Evolutionary conservation across 1,284 basidiomycete genomes (phyloP).

Genomic region (Ustilago trichophora): DNA sequence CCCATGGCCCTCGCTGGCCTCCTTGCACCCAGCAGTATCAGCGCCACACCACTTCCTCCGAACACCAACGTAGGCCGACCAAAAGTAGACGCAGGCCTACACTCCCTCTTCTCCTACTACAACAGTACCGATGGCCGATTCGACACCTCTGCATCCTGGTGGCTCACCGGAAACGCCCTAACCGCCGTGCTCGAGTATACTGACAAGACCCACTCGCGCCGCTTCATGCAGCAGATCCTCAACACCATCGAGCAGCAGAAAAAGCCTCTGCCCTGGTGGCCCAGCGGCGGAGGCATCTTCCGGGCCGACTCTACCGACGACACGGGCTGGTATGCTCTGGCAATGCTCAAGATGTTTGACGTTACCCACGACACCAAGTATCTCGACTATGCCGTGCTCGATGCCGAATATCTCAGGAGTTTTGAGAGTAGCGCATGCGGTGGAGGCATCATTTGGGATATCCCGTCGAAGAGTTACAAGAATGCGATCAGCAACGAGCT

Average conservation of each 20-base stretch:
- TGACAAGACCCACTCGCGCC: not conserved
- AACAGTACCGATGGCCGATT: constrained; percentile 17
- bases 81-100: constrained; percentile 9
- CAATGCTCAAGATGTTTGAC: constrained; percentile 17
- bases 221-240: constrained; percentile 10
- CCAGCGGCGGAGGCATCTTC: constrained; percentile 14
- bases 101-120: constrained; percentile 14
- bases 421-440: constrained; percentile 8
- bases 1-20: too few species aligned
- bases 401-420: constrained; percentile 16
- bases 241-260: constrained; percentile 15
- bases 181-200: constrained; percentile 12
- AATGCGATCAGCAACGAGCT: constrained; percentile 23
- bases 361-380: constrained; percentile 12
- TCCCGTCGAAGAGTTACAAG: constrained; percentile 12
- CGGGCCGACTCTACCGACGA: constrained; percentile 20
- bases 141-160: constrained; percentile 15
- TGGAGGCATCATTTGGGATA: constrained; percentile 19
- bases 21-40: too few species aligned
- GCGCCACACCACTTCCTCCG: too few species aligned
- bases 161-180: constrained; percentile 16
- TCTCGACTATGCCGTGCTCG: constrained; percentile 10
- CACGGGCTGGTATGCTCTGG: constrained; percentile 22
- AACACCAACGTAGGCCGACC: too few species aligned
- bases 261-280: constrained; percentile 23